Evolutionary conservation across 371 early-diverging fungal genomes (phyloP).

Genomic region (Mucor ambiguus): DNA sequence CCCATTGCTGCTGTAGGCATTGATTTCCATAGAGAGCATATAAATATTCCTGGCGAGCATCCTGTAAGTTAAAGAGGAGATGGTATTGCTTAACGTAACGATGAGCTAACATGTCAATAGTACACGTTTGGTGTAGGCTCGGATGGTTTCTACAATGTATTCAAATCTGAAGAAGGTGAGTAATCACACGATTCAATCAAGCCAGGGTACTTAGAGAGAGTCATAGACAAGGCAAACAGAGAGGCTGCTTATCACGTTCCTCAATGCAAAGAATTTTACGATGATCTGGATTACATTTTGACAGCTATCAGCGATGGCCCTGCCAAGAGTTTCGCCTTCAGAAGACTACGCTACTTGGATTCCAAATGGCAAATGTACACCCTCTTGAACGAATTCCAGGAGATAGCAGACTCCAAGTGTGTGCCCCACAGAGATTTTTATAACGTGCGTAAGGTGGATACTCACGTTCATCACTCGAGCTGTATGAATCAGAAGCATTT

Average conservation of each 20-base stretch:
- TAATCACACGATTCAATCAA: background rate
- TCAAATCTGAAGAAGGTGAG: conserved; percentile 21
- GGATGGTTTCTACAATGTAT: conserved; percentile 43
- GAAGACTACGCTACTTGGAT: conserved; percentile 93
- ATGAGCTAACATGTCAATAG: conserved; percentile 11
- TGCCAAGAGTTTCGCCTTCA: conserved; percentile 93
- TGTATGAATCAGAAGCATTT: conserved; percentile 99
- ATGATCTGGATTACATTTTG: conserved; percentile 88
- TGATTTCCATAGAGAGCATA: conserved; percentile 66
- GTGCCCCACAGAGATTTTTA: conserved; percentile 98
- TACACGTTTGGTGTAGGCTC: conserved; percentile 29
- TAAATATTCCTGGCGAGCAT: conserved; percentile 65
- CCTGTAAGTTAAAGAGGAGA: conserved; percentile 25
- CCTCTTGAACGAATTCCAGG: conserved; percentile 91
- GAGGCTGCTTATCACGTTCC: conserved; percentile 61
- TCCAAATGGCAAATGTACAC: conserved; percentile 95
- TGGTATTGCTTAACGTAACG: background rate
- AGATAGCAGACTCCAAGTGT: conserved; percentile 91
- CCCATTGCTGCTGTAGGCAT: conserved; percentile 52
- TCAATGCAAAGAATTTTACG: conserved; percentile 85
- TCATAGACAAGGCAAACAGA: conserved; percentile 6
- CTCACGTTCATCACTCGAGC: conserved; percentile 96
- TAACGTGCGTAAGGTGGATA: conserved; percentile 99
- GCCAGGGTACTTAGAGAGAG: background rate
- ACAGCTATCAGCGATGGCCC: conserved; percentile 90